Evolutionary conservation across 768 basidiomycete species (phyloP).

Genomic region (Psilocybe sp.): DNA sequence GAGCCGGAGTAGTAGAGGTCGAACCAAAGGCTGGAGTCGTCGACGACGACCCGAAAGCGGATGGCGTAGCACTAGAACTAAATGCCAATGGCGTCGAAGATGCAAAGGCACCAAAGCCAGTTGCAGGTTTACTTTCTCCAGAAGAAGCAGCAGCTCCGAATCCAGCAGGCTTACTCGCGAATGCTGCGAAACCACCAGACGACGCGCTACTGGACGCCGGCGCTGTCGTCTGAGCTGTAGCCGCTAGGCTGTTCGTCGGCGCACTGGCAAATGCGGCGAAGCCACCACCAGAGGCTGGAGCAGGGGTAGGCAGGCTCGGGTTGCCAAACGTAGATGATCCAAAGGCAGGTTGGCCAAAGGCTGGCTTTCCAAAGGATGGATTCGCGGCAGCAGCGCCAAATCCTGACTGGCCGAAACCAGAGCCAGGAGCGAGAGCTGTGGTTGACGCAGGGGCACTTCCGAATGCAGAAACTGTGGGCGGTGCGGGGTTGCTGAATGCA

Average conservation of each 20-base stretch:
- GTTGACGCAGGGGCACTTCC: constrained; percentile 12
- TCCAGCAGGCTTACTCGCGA: constrained; percentile 20
- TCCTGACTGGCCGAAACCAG: constrained; percentile 34
- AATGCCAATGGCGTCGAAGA: constrained; percentile 24
- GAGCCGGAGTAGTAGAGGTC: background rate
- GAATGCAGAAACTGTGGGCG: constrained; percentile 17
- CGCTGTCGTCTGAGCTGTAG: constrained; percentile 3
- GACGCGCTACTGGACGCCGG: background rate
- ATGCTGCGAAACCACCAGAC: constrained; percentile 17
- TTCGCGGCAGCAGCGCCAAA: constrained; percentile 35
- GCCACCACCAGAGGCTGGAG: constrained; percentile 10
- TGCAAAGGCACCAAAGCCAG: constrained; percentile 26
- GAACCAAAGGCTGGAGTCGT: constrained; percentile 4
- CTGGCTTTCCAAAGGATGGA: constrained; percentile 33
- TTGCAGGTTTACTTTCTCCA: constrained; percentile 1
- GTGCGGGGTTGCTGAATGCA: constrained; percentile 13
- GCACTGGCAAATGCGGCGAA: constrained; percentile 20
- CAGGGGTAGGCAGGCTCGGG: constrained; percentile 9
- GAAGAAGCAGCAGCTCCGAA: constrained; percentile 24
- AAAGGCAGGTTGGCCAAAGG: constrained; percentile 30
- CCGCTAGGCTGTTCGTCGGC: constrained; percentile 9
- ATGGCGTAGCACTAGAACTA: too few species aligned
- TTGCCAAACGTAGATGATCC: constrained; percentile 28
- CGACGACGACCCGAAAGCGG: background rate
- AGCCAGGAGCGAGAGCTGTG: constrained; percentile 5